Percentiles rank a stretch among this genome's conserved stretches.
Evolutionary conservation across 306 rosid species (phyloP).

Genomic region (Hippophae rhamnoides): DNA sequence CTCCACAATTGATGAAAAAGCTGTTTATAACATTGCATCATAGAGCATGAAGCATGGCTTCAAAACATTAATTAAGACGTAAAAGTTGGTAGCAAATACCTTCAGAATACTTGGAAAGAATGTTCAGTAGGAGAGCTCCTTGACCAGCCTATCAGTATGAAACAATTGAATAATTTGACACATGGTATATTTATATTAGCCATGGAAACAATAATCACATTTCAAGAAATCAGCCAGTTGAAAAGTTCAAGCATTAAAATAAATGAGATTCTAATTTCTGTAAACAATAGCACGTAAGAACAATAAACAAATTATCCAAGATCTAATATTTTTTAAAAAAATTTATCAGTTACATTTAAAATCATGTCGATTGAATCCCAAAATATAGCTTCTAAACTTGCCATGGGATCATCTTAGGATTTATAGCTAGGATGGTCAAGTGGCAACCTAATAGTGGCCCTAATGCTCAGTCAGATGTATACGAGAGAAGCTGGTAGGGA

Average conservation of each 20-base stretch:
- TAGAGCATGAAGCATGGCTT: neutral
- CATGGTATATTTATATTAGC: constrained; percentile 9
- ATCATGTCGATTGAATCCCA: no score
- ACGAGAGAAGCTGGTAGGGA: no score
- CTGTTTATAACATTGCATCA: constrained; percentile 30
- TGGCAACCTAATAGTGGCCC: no score
- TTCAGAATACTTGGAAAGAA: constrained; percentile 89
- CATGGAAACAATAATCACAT: neutral
- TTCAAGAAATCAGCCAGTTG: neutral
- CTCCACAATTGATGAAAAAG: constrained; percentile 90
- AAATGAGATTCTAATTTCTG: neutral
- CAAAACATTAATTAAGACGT: constrained; percentile 1
- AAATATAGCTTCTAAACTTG: no score
- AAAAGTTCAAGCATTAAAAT: neutral
- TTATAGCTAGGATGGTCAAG: no score
- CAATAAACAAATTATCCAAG: neutral
- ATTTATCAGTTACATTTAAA: no score
- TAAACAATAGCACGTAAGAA: neutral
- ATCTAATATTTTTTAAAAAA: no score
- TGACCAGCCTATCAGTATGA: constrained; percentile 70
- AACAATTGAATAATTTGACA: constrained; percentile 8
- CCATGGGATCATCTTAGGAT: no score
- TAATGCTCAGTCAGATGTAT: no score
- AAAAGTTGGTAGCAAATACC: constrained; percentile 35
- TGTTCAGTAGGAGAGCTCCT: constrained; percentile 91